These are phyloP conservation scores for Trypanosoma mega DNA, from an alignment of 208 protist species.

Conservation along the genomic window DNA sequence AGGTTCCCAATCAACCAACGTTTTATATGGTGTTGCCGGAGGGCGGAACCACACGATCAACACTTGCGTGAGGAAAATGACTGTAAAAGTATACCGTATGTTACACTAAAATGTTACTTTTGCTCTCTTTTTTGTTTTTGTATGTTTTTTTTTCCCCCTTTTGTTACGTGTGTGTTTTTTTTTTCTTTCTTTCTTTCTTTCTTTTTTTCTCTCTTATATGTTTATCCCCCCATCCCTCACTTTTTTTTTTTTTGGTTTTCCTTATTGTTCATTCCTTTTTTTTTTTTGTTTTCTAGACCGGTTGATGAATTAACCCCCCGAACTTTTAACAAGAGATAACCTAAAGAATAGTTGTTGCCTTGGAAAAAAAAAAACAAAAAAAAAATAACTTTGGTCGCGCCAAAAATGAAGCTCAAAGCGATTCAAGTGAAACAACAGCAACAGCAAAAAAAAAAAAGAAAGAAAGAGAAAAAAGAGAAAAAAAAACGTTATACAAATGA, in stretches of 20 bases:
- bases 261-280: conserved; percentile 5
- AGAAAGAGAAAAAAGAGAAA: conserved; percentile 6
- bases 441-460: neutral
- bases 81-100: neutral
- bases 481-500: neutral
- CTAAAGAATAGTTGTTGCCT: no score
- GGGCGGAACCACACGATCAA: neutral
- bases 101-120: neutral
- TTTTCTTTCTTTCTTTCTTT: conserved; percentile 21
- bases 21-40: conserved; percentile 45
- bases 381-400: no score
- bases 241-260: conserved; percentile 14
- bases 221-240: neutral
- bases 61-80: conserved; percentile 9
- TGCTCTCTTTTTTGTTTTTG: conserved; percentile 15
- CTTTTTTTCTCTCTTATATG: conserved; percentile 8
- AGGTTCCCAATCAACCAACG: conserved; percentile 10
- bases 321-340: no score
- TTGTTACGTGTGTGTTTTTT: neutral
- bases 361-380: no score
- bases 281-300: conserved; percentile 11
- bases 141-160: conserved; percentile 18
- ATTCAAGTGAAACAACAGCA: no score
- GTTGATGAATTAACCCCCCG: neutral
- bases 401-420: no score